Base-by-base conservation (phyloP, 2,329 filamentous ascomycete species). In the Diplodia intermedia region DNA sequence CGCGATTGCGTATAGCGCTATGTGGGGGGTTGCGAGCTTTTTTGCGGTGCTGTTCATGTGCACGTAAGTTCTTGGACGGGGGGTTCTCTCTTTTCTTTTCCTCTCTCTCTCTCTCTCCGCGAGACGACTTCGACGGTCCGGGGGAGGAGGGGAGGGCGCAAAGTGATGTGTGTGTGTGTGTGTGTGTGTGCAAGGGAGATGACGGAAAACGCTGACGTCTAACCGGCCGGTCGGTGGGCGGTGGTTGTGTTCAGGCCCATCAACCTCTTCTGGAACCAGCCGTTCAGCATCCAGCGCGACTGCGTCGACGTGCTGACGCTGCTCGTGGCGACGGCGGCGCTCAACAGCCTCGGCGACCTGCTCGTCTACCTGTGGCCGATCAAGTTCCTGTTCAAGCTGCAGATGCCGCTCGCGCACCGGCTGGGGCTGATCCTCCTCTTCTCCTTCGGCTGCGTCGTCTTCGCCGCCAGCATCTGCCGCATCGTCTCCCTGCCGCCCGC, bases 1-100 rank as follows among this genome's bases (percentile, higher is more conserved):
- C n/a, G 72, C 75, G 71, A 65, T 77, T 11, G 67, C 66, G 9
- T 77, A 74, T n/a, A 73, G 71, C 0, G 53, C 73, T 1, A 50
- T 69, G 15, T 69, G 75, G 60, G 72, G 70, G 7, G 50, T 70
- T 1, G 69, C 70, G 0, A 70, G 69, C 12, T 76, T 76, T 61
- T 76, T 76, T 65, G 52, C 74, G 14, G 71, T 70, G 9, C 60
- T 76, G 1, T 67, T 67, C 18, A 29, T 50, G 60, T 68, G 60
- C 60, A 57, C 63, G 63, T 66, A 50, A 66, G 63, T 55, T 55
- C 12, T 33, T 20, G 7, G 26, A 26, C 3, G 26, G 26, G 26
- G 26, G 0, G 0, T 5, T n/a, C 6, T 6, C n/a, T 40, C 23
- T 11, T 9, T 36, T 4, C 12, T 4, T 18, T 31, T 29, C 8